These are phyloP conservation scores for Suillus ampliporus DNA, from an alignment of 768 basidiomycete species.

Conservation along the genomic window DNA sequence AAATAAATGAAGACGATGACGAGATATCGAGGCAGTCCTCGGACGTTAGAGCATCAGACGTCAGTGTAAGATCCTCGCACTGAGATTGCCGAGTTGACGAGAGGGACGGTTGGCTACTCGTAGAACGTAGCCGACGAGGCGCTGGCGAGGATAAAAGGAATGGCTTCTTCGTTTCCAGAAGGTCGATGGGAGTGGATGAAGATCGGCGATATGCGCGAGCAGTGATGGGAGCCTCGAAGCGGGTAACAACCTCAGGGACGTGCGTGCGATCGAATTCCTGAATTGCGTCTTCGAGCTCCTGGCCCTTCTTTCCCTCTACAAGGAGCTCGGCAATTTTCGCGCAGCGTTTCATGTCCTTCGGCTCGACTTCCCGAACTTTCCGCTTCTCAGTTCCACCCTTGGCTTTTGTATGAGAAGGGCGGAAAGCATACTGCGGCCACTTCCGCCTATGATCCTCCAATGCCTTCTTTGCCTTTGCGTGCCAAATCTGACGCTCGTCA, in stretches of 20 bases:
- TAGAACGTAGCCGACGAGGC: constrained; percentile 26
- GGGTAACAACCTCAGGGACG: constrained; percentile 66
- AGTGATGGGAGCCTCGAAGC: constrained; percentile 77
- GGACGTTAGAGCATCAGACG: constrained; percentile 17
- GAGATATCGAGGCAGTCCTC: constrained; percentile 38
- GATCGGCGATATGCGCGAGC: constrained; percentile 73
- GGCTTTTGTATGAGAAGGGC: constrained; percentile 54
- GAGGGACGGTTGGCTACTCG: constrained; percentile 29
- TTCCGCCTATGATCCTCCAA: constrained; percentile 73
- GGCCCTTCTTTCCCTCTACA: constrained; percentile 68
- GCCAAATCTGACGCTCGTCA: constrained; percentile 80
- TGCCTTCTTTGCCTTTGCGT: constrained; percentile 73
- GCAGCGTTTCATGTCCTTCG: constrained; percentile 63
- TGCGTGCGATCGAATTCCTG: constrained; percentile 60
- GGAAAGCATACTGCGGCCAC: constrained; percentile 78
- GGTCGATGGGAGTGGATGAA: constrained; percentile 61
- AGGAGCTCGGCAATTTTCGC: constrained; percentile 72
- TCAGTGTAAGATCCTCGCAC: constrained; percentile 10
- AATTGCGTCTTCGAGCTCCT: constrained; percentile 64
- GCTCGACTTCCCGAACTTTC: constrained; percentile 44
- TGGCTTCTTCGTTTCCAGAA: constrained; percentile 40
- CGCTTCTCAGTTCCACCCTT: constrained; percentile 39
- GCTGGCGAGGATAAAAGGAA: constrained; percentile 23
- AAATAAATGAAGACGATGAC: constrained; percentile 40
- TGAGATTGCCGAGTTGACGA: constrained; percentile 9